Evolutionary conservation across 2,329 filamentous ascomycete genomes (phyloP).

Genomic region (Epichloe festucae): DNA sequence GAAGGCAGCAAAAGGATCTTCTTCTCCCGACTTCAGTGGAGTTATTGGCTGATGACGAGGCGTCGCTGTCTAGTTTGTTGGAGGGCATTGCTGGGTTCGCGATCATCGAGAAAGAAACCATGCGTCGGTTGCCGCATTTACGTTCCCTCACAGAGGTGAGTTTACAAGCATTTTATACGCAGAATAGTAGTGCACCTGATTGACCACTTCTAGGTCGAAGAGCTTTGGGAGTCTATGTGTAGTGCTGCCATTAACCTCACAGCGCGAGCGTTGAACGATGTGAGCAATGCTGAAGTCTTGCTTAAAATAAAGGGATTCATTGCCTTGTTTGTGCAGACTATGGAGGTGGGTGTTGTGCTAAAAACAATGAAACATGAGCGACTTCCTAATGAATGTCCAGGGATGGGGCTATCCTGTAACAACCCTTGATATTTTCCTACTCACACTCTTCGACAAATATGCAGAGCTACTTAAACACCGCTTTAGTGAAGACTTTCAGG

Average conservation of each 20-base stretch:
- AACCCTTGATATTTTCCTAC: conserved; percentile 68
- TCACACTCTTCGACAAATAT: conserved; percentile 90
- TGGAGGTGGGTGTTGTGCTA: conserved; percentile 56
- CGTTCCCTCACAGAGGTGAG: conserved; percentile 72
- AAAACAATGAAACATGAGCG: conserved; percentile 47
- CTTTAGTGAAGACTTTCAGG: conserved; percentile 92
- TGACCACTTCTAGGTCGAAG: conserved; percentile 57
- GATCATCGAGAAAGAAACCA: conserved; percentile 89
- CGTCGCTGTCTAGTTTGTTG: conserved; percentile 75
- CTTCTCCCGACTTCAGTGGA: conserved; percentile 66
- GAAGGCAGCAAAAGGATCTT: conserved; percentile 82
- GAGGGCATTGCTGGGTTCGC: conserved; percentile 94
- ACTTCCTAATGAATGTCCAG: conserved; percentile 68
- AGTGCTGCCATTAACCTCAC: conserved; percentile 74
- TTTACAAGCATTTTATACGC: not conserved
- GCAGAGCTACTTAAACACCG: conserved; percentile 78
- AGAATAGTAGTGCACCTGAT: not conserved
- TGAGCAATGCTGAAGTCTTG: conserved; percentile 80
- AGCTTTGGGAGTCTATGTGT: conserved; percentile 97
- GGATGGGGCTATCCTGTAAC: conserved; percentile 82
- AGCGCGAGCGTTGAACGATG: conserved; percentile 59
- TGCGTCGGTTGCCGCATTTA: conserved; percentile 73
- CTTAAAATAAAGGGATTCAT: conserved; percentile 93
- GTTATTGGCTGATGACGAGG: conserved; percentile 69
- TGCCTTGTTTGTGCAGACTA: conserved; percentile 91